Evolutionary conservation across 192 early-diverging fungal genomes (phyloP).

Genomic region (Dissophora ornata): DNA sequence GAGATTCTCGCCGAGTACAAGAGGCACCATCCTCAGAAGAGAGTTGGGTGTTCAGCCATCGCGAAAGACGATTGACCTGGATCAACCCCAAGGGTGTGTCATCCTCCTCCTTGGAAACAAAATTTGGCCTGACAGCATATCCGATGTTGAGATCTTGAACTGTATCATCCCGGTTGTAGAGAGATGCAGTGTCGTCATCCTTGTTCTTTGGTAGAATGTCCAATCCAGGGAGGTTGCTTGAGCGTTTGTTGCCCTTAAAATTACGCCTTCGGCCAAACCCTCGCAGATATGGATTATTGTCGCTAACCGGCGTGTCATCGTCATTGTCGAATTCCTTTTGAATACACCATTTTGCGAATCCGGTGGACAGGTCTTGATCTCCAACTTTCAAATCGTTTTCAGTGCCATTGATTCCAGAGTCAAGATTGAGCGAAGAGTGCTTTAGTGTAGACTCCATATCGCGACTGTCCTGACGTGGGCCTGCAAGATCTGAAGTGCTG

Average conservation of each 20-base stretch:
- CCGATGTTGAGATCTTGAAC: constrained; percentile 4
- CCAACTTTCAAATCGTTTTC: neutral
- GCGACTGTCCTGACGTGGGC: constrained; percentile 1
- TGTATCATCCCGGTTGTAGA: neutral
- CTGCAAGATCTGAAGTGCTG: neutral
- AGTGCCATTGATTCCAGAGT: neutral
- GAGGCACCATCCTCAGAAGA: constrained; percentile 31
- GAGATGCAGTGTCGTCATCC: neutral
- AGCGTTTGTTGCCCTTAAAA: neutral
- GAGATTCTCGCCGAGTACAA: neutral
- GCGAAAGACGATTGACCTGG: constrained; percentile 2
- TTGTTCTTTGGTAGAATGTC: neutral
- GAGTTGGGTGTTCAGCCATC: constrained; percentile 49
- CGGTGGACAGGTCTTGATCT: neutral
- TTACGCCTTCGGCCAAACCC: neutral
- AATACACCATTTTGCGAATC: neutral
- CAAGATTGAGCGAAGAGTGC: constrained; percentile 7
- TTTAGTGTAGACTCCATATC: constrained; percentile 14
- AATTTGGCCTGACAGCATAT: neutral
- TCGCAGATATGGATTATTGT: neutral
- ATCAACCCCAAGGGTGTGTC: constrained; percentile 21
- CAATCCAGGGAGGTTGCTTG: neutral
- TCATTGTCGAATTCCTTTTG: neutral
- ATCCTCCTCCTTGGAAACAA: constrained; percentile 19
- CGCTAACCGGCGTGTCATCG: neutral